Conservation (phyloP, 2,329 filamentous ascomycete genomes). For the Neofusicoccum sp. region DNA sequence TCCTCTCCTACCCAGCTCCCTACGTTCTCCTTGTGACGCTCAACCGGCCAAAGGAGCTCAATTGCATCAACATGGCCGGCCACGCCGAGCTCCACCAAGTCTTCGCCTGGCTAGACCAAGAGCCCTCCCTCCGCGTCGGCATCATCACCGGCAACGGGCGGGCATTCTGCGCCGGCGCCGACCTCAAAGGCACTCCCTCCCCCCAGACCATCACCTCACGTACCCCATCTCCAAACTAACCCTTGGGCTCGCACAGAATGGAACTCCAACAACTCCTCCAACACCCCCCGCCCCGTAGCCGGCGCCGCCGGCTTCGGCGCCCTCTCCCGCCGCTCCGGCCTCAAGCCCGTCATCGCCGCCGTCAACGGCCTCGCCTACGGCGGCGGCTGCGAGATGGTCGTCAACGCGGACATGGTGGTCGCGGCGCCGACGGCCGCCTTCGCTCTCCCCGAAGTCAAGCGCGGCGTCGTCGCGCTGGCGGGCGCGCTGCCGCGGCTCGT, state of each 20-base stretch:
- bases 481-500: conserved; percentile 29
- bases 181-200: conserved; percentile 20
- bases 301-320: conserved; percentile 51
- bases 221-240: not conserved
- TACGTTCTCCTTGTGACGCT: conserved; percentile 21
- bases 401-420: conserved; percentile 31
- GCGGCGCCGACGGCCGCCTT: conserved; percentile 26
- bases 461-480: conserved; percentile 27
- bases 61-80: conserved; percentile 22
- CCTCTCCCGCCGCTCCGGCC: conserved; percentile 55
- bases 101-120: conserved; percentile 20
- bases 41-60: conserved; percentile 21
- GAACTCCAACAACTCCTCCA: not conserved
- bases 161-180: conserved; percentile 24
- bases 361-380: conserved; percentile 52
- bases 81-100: conserved; percentile 20
- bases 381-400: conserved; percentile 27
- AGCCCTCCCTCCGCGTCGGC: conserved; percentile 20
- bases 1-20: conserved; percentile 17
- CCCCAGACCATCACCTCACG: not conserved
- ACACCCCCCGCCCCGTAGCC: not conserved
- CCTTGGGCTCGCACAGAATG: conserved; percentile 1
- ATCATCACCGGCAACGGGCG: conserved; percentile 23
- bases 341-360: conserved; percentile 61
- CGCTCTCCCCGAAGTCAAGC: conserved; percentile 29